Evolutionary conservation across 2,329 filamentous ascomycete species (phyloP), one percentile per base, ranked within the genome.

Genomic region (Penicillium sp.): DNA sequence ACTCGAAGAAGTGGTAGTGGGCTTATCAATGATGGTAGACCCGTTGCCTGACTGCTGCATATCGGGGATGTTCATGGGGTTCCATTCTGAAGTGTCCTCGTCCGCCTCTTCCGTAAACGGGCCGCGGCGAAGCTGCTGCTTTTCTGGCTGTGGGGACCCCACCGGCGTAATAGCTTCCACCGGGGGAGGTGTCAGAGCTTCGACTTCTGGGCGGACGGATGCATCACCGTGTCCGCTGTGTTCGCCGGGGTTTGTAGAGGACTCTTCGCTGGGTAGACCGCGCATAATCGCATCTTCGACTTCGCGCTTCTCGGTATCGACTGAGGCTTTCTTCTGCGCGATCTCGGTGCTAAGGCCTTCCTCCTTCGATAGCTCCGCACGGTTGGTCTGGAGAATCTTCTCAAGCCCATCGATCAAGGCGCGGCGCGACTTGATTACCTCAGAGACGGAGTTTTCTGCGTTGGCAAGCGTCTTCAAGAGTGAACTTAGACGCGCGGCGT

Each of bases 211-310:
- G 31, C 88, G 82, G 45, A 53, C n/a, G 13, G 59, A 41, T 68
- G 69, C 32, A 37, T 65, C 58, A 55, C 61, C 56, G n/a, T 59
- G 54, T 8, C 41, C 51, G 9, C 62, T 57, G 34, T 60, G 58
- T 29, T 67, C 68, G 35, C 70, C 53, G 58, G 75, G 64, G 43
- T 74, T 68, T 8, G 74, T 72, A 3, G 75, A 73, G 3, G 75
- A 71, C 9, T 80, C 74, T 8, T 82, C 78, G 1, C 80, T 78
- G 13, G 82, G 81, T 21, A 95, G 77, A 8, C 87, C 88, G 45
- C 85, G 82, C 79, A 98, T 88, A 58, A 98, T 97, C 43, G 82
- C 84, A 57, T 91, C 82, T 68, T 98, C 93, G 7, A 98, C 89
- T 42, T 93, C 85, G 45, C 84, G 82, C 69, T 94, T 95, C 71